Percentiles rank a stretch among this genome's conserved stretches.
phyloP scores from a whole-genome alignment of 257 asterid genomes.

The Solanum piurae region DNA sequence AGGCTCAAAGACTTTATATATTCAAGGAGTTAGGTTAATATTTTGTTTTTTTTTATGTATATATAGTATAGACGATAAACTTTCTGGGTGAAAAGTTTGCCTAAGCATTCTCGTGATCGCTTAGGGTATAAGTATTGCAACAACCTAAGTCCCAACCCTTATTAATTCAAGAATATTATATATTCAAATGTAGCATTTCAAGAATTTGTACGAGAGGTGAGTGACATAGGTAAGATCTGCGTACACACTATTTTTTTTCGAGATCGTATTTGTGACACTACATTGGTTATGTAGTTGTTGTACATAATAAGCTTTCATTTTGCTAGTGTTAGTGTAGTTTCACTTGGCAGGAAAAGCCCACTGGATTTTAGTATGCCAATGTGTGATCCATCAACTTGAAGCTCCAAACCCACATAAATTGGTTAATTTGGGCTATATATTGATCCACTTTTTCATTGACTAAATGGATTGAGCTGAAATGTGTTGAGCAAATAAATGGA shows the following conservation, averaged over 20 bases:
- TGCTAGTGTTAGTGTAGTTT: neutral
- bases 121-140: no score
- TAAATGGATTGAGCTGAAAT: neutral
- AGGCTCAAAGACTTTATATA: no score
- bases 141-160: no score
- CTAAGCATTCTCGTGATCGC: no score
- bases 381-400: no score
- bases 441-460: neutral
- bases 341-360: neutral
- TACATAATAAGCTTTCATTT: neutral
- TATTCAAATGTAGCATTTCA: neutral
- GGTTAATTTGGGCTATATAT: neutral
- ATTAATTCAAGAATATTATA: no score
- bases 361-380: neutral
- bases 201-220: neutral
- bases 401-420: neutral
- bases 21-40: no score
- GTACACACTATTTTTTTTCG: neutral
- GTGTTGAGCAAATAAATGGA: neutral
- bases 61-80: no score
- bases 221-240: neutral
- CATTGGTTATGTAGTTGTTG: neutral
- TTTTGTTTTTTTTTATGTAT: no score
- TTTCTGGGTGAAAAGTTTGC: no score
- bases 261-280: neutral